Base-by-base conservation (phyloP, 495 filamentous ascomycete species). In the Viridothelium virens region DNA sequence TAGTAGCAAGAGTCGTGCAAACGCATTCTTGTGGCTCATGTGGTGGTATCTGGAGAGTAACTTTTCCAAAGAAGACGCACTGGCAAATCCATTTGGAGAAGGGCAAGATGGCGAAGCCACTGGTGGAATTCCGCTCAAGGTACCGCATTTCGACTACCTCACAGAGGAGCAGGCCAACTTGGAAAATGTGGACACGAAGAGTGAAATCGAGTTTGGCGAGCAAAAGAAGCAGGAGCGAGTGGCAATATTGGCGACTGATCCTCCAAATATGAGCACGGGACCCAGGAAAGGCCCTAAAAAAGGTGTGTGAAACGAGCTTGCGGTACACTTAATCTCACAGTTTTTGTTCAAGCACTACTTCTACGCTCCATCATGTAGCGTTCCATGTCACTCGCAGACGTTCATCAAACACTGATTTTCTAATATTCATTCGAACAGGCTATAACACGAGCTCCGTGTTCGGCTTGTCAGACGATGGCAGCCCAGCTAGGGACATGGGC, bases 1-100 rank as follows among this genome's bases (percentile, higher is more conserved):
- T 36, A 92, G 89, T 63, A 96, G 92, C 74, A 78, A 81, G 71
- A 93, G 88, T 71, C 84, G 94, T 65, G 94, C 95, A 0, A 88
- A 78, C 63, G 93, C 92, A 1, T 98, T 98, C 73, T 78, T 98
- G 16, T 98, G 94, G 94, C 76, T 98, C 67, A 96, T 98, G 87
- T 98, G 94, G 94, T 96, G 91, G 81, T 97, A 98, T 75, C 81
- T 97, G n/a, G 95, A 98, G 77, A 93, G 92, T 63, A 90, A 97
- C 74, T 97, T 96, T 72, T 87, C 87, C 3, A 81, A 84, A 61
- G 89, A 96, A 68, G 90, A 87, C 64, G 90, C 91, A 47, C 78
- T 87, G 48, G 86, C 89, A 65, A 98, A 97, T 75, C 94, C 94
- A 0, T 98, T 96, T 72, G 94, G 95, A 2, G 75, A 85, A 1